phyloP scores from a whole-genome alignment of 345 rosid species.

The Citrus maxima region DNA sequence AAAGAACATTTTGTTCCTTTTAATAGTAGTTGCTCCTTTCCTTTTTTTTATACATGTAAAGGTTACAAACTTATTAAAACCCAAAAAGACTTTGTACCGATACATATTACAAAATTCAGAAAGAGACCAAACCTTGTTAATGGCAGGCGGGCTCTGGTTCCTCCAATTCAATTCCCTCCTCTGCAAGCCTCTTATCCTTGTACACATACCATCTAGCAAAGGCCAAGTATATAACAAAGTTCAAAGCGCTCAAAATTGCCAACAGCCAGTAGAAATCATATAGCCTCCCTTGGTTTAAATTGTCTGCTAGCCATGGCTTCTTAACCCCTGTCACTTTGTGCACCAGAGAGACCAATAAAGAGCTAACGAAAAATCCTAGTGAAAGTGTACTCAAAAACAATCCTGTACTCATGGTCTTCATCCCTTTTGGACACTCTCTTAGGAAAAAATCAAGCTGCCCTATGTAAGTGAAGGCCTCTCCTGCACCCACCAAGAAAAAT shows the following conservation, averaged over 20 bases:
- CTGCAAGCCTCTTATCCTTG: slow-evolving; percentile 81
- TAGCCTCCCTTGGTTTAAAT: slow-evolving; percentile 77
- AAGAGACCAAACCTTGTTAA: neutral
- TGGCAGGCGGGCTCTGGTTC: slow-evolving; percentile 48
- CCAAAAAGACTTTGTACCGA: neutral
- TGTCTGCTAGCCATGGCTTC: slow-evolving; percentile 80
- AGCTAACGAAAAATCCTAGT: slow-evolving; percentile 81
- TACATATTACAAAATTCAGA: neutral
- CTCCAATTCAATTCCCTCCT: slow-evolving; percentile 62
- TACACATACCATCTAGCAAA: slow-evolving; percentile 90
- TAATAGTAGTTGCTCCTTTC: neutral
- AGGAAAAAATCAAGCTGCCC: slow-evolving; percentile 93
- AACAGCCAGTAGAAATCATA: slow-evolving; percentile 85
- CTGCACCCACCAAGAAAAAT: slow-evolving; percentile 76
- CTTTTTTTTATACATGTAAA: slow-evolving; percentile 5
- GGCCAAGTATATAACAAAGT: slow-evolving; percentile 47
- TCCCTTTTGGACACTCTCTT: slow-evolving; percentile 95
- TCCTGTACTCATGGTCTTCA: slow-evolving; percentile 98
- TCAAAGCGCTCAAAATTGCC: slow-evolving; percentile 58
- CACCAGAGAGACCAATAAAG: slow-evolving; percentile 65
- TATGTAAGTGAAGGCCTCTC: slow-evolving; percentile 83
- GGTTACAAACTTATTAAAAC: slow-evolving; percentile 6
- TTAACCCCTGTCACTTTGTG: slow-evolving; percentile 50
- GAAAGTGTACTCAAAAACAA: slow-evolving; percentile 83
- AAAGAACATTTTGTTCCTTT: neutral